These are phyloP conservation scores for Litsea cubeba DNA, from an alignment of 164 flowering plant genomes.

Conservation along the genomic window DNA sequence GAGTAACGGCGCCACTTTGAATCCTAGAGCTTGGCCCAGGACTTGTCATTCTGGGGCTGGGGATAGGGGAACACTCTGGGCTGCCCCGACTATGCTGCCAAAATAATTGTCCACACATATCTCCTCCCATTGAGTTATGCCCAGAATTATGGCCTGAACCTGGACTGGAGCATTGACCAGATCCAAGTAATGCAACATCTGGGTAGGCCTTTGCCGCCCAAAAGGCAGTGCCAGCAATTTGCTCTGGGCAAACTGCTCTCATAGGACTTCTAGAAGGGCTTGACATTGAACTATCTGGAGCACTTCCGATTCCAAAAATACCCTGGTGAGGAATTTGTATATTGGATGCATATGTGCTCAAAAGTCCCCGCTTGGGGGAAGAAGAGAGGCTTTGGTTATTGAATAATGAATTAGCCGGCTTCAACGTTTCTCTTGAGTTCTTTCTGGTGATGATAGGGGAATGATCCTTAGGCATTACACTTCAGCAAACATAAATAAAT, in stretches of 20 bases:
- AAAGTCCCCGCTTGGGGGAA: conserved; percentile 53
- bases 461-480: conserved; percentile 45
- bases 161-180: conserved; percentile 91
- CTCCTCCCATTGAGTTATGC: conserved; percentile 47
- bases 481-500: conserved; percentile 22
- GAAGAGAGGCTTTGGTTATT: conserved; percentile 37
- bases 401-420: conserved; percentile 36
- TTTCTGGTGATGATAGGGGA: conserved; percentile 24
- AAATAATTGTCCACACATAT: conserved; percentile 36
- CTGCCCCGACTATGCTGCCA: conserved; percentile 50
- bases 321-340: conserved; percentile 56
- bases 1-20: conserved; percentile 81
- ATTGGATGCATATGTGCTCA: conserved; percentile 45
- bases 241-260: conserved; percentile 59
- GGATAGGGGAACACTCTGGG: conserved; percentile 52
- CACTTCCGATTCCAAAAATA: conserved; percentile 57
- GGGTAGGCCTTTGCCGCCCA: conserved; percentile 59
- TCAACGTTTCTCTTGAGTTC: conserved; percentile 38
- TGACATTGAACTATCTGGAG: conserved; percentile 91
- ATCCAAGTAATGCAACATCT: conserved; percentile 61
- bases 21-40: conserved; percentile 72
- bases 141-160: conserved; percentile 86
- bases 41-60: conserved; percentile 54
- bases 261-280: conserved; percentile 95
- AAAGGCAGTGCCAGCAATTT: conserved; percentile 42